Conservation (phyloP, 176 grass and related monocot genomes). For the Aegilops longissima region DNA sequence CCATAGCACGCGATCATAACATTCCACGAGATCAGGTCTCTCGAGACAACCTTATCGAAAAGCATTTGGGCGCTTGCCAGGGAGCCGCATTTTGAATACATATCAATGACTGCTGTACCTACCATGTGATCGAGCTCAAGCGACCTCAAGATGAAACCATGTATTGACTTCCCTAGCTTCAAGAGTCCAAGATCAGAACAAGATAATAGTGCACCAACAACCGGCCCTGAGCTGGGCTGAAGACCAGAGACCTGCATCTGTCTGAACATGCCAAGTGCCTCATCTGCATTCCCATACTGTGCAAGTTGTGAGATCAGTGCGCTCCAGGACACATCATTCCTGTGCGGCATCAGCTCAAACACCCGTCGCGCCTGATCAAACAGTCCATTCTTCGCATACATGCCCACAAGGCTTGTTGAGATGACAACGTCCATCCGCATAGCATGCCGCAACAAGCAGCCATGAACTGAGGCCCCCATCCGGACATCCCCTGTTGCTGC, state of each 20-base stretch:
- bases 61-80: constrained; percentile 39
- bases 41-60: constrained; percentile 37
- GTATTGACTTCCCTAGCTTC: constrained; percentile 61
- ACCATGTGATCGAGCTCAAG: constrained; percentile 36
- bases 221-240: constrained; percentile 32
- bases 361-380: constrained; percentile 36
- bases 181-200: constrained; percentile 47
- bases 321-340: constrained; percentile 53
- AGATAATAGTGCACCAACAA: constrained; percentile 48
- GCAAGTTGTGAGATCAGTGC: constrained; percentile 44
- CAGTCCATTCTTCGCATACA: constrained; percentile 47
- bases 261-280: constrained; percentile 51
- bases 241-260: constrained; percentile 39
- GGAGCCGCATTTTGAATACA: constrained; percentile 75
- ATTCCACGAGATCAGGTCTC: constrained; percentile 69
- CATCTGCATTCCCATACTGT: constrained; percentile 37
- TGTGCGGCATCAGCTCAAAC: constrained; percentile 29
- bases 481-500: not conserved
- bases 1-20: constrained; percentile 56
- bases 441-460: constrained; percentile 34
- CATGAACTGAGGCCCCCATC: constrained; percentile 55
- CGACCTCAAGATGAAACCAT: constrained; percentile 51
- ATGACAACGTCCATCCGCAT: constrained; percentile 47
- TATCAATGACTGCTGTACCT: constrained; percentile 48
- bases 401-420: constrained; percentile 52